Conservation (phyloP, 2,329 filamentous ascomycete genomes). For the Colletotrichum lindemuthianum region DNA sequence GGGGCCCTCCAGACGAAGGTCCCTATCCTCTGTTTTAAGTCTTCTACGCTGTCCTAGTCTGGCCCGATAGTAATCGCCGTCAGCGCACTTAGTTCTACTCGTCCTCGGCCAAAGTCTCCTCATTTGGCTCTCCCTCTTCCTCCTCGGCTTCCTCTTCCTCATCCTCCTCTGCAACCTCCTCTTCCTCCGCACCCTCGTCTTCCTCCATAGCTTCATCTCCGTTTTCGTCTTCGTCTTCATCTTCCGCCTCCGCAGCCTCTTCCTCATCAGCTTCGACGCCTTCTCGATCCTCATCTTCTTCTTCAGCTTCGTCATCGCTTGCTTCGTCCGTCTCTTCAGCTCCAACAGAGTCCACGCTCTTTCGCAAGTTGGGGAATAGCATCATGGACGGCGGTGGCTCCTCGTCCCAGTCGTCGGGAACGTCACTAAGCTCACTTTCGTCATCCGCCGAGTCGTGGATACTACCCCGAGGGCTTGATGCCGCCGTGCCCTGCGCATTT, state of each 20-base stretch:
- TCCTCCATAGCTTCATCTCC: conserved; percentile 16
- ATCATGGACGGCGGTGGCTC: conserved; percentile 63
- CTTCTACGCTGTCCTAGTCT: no score
- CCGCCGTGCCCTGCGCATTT: conserved; percentile 41
- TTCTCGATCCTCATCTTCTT: conserved; percentile 36
- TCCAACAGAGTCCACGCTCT: conserved; percentile 45
- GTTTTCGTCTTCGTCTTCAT: conserved; percentile 30
- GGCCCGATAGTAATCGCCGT: no score
- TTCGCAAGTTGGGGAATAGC: conserved; percentile 59
- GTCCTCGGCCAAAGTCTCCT: conserved; percentile 40
- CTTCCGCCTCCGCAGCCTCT: conserved; percentile 22
- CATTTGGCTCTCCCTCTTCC: conserved; percentile 28
- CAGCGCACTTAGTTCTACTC: conserved; percentile 38
- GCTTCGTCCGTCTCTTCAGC: conserved; percentile 31
- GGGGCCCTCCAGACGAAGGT: no score
- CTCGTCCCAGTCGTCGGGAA: conserved; percentile 67
- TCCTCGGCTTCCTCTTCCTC: conserved; percentile 31
- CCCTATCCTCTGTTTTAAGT: no score
- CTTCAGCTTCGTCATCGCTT: conserved; percentile 41
- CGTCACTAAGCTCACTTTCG: conserved; percentile 76
- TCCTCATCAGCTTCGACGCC: conserved; percentile 35
- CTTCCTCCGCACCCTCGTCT: conserved; percentile 30
- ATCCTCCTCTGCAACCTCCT: conserved; percentile 40
- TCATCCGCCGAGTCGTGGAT: conserved; percentile 74
- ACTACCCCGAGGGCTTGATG: conserved; percentile 66